Base-by-base conservation (phyloP, 257 asterid genomes). In the Salvia miltiorrhiza region DNA sequence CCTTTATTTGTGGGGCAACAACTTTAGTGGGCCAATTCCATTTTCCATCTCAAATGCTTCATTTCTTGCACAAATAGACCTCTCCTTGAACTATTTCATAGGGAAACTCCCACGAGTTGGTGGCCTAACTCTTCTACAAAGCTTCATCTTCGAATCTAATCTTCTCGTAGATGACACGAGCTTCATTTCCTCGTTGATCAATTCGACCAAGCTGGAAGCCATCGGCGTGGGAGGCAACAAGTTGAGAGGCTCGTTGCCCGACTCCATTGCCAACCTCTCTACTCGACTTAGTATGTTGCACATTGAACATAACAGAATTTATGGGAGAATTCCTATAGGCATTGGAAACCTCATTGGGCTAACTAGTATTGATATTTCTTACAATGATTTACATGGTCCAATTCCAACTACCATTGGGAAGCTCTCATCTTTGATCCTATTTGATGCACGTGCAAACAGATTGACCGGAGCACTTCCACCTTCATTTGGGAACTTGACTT, bases 321-420 rank as follows among this genome's bases (percentile, higher is more conserved):
- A 67, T 1, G 89, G 89, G 40, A 59, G 61, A 28, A 71, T 84
- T 44, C 87, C 83, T 23, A 16, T 28, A 14, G 80, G 64, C 44
- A 70, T 84, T 26, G 69, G 39, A n/a, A 76, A 79, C 50, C 82
- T 84, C 41, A 55, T 44, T 20, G 56, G 43, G 11, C 39, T 84
- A 1, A 58, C 58, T 32, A 3, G 9, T 11, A 4, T 81, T 7
- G 19, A 4, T 4, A 20, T 82, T 50, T 30, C 16, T 40, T 30
- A 44, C 20, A 84, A 84, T 63, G 54, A 67, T 45, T 71, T 84
- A 6, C 49, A 71, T 0, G 82, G 82, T 26, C 23, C 71, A 9
- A 63, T 84, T 56, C 84, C 85, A 0, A 5, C 58, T 5, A 17
- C 21, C 12, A 65, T 65, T 13, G 60, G 63, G 2, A 66, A 71